Percentiles rank a stretch among this genome's conserved stretches.
Conservation (phyloP, 495 filamentous ascomycete genomes). For the Staphylotrichum longicolle region DNA sequence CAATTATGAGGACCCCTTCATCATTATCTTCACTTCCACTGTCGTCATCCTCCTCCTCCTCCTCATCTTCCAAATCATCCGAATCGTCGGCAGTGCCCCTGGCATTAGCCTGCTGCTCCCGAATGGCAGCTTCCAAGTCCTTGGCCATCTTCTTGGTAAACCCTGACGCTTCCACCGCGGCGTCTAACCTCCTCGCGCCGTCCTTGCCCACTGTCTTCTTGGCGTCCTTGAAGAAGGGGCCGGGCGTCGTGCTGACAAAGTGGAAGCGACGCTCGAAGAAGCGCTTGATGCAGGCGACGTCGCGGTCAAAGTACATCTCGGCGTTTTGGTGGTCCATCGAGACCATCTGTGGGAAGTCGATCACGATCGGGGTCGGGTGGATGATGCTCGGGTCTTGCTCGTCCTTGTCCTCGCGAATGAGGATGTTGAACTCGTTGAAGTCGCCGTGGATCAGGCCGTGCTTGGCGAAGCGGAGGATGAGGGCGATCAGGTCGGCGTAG, state of each 20-base stretch:
- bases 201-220: constrained; percentile 68
- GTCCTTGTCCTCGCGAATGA: constrained; percentile 70
- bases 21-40: constrained; percentile 33
- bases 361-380: constrained; percentile 67
- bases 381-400: constrained; percentile 31
- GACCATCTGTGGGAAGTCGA: constrained; percentile 98
- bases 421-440: constrained; percentile 99
- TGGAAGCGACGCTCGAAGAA: constrained; percentile 89
- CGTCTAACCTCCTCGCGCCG: constrained; percentile 69
- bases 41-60: constrained; percentile 56
- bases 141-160: constrained; percentile 95
- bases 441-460: constrained; percentile 95
- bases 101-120: constrained; percentile 49
- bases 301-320: constrained; percentile 91
- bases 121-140: constrained; percentile 87
- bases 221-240: constrained; percentile 81
- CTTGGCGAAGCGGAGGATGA: constrained; percentile 80
- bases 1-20: constrained; percentile 25
- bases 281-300: constrained; percentile 88
- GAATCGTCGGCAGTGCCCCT: constrained; percentile 26
- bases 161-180: constrained; percentile 86
- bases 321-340: constrained; percentile 93
- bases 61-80: constrained; percentile 39
- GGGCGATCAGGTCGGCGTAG: constrained; percentile 83
- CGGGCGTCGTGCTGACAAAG: constrained; percentile 75